Conservation (phyloP, 441 rosid species). For the Adansonia rubrostipa region DNA sequence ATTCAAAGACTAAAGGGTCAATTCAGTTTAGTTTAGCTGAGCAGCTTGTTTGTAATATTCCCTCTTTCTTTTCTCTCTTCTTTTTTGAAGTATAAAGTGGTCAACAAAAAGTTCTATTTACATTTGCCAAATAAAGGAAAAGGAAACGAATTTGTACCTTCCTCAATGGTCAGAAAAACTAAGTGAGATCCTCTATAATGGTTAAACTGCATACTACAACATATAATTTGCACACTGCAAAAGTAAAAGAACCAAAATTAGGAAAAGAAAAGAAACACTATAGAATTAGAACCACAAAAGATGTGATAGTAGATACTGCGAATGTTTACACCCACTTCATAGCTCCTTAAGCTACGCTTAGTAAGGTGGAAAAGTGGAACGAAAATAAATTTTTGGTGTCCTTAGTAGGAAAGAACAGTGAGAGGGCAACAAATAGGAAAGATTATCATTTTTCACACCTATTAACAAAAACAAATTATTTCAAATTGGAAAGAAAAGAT, state of each 20-base stretch:
- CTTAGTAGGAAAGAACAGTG: no score
- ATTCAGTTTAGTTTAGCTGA: background rate
- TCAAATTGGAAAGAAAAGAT: no score
- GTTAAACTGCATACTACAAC: constrained; percentile 29
- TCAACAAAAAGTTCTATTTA: background rate
- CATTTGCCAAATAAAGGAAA: background rate
- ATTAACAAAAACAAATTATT: no score
- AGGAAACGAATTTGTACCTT: constrained; percentile 28
- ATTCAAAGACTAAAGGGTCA: background rate
- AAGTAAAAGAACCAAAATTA: constrained; percentile 23
- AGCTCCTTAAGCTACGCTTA: no score
- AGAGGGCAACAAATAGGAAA: no score
- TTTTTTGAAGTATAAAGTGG: background rate
- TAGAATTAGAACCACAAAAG: background rate
- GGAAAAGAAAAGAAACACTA: background rate
- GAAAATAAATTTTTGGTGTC: no score
- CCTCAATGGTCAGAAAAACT: constrained; percentile 37
- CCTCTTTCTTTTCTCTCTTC: background rate
- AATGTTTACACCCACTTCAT: no score
- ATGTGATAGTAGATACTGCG: background rate
- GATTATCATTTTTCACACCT: no score
- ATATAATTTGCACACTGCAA: constrained; percentile 50
- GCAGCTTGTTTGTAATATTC: background rate
- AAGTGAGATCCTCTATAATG: no score
- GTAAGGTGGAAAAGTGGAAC: no score